Conservation (phyloP, 257 asterid species). For the Solanum chiquidenum region DNA sequence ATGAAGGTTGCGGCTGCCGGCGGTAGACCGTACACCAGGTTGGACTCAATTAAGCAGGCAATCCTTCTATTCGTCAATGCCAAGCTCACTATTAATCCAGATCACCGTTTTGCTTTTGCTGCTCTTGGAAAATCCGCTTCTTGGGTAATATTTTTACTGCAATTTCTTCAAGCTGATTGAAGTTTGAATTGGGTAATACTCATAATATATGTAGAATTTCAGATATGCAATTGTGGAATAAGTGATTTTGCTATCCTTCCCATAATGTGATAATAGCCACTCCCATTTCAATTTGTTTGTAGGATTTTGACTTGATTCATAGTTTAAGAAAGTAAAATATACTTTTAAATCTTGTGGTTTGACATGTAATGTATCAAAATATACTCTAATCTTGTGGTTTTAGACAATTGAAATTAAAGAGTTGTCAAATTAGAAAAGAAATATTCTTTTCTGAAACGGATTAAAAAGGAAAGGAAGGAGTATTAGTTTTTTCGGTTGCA, state of each 20-base stretch:
- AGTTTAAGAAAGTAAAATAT: neutral
- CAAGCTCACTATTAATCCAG: slow-evolving; percentile 68
- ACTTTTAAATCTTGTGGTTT: neutral
- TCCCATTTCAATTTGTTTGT: neutral
- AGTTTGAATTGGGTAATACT: neutral
- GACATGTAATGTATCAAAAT: neutral
- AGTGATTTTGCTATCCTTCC: neutral
- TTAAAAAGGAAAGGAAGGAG: neutral
- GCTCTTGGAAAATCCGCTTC: slow-evolving; percentile 53
- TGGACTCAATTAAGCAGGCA: slow-evolving; percentile 80
- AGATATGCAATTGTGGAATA: neutral
- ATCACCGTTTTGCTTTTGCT: slow-evolving; percentile 83
- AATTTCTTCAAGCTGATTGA: neutral
- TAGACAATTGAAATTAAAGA: neutral
- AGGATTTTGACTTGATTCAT: neutral
- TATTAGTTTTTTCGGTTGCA: neutral
- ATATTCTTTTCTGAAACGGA: neutral
- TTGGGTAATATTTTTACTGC: slow-evolving; percentile 26
- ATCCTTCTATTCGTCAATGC: slow-evolving; percentile 66
- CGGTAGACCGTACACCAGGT: slow-evolving; percentile 70
- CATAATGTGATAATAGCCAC: neutral
- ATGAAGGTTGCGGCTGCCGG: slow-evolving; percentile 64
- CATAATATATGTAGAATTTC: neutral
- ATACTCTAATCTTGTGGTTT: neutral
- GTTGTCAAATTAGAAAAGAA: neutral